Conservation (phyloP, 2,329 filamentous ascomycete genomes). For the Apiospora aurea region DNA sequence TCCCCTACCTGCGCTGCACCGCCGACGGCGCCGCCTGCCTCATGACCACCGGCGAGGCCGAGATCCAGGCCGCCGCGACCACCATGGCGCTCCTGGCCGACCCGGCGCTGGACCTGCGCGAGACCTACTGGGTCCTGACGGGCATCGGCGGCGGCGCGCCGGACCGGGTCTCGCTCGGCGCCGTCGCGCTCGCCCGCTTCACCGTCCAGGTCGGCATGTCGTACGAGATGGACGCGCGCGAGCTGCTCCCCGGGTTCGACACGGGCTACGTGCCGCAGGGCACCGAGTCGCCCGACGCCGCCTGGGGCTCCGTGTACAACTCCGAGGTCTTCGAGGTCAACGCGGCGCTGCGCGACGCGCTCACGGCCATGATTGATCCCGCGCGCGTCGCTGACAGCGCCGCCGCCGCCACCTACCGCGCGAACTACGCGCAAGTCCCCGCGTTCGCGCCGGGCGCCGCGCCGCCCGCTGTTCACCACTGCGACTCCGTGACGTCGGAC, state of each 20-base stretch:
- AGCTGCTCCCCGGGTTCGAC: slow-evolving; percentile 54
- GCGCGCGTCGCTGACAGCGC: slow-evolving; percentile 46
- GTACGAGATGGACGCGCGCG: slow-evolving; percentile 76
- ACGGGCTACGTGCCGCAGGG: slow-evolving; percentile 36
- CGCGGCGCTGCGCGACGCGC: slow-evolving; percentile 58
- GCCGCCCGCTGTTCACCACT: slow-evolving; percentile 64
- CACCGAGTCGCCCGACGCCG: slow-evolving; percentile 36
- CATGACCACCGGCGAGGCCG: slow-evolving; percentile 70
- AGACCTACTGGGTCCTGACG: slow-evolving; percentile 74
- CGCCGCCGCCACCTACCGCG: slow-evolving; percentile 34
- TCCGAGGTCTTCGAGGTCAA: slow-evolving; percentile 75
- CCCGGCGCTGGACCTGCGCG: slow-evolving; percentile 65
- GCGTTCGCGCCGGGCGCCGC: slow-evolving; percentile 45
- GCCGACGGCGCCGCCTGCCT: slow-evolving; percentile 59
- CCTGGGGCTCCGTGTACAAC: slow-evolving; percentile 58
- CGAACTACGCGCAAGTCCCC: slow-evolving; percentile 3
- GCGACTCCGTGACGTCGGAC: slow-evolving; percentile 74
- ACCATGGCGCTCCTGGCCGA: slow-evolving; percentile 70
- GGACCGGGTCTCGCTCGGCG: slow-evolving; percentile 67
- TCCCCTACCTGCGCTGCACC: slow-evolving; percentile 27
- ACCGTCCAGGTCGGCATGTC: slow-evolving; percentile 78
- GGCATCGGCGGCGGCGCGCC: slow-evolving; percentile 79
- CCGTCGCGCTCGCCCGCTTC: slow-evolving; percentile 72
- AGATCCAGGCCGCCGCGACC: slow-evolving; percentile 77
- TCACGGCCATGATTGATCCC: slow-evolving; percentile 42